These are phyloP conservation scores for Phytophthora quininea DNA, from an alignment of 352 stramenopile genomes.

Conservation along the genomic window DNA sequence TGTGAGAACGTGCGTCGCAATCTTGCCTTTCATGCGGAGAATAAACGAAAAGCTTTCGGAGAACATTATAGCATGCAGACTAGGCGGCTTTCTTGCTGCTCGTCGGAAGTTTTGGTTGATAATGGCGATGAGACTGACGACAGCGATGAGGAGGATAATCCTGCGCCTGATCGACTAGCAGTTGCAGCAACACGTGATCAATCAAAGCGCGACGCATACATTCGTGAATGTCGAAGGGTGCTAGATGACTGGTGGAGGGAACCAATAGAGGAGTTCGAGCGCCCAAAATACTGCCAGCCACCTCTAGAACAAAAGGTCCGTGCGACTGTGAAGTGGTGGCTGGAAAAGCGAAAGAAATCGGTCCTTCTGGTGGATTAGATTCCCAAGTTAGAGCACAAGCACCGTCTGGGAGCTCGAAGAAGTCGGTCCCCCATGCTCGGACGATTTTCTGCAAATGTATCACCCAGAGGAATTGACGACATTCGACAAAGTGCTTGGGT, in stretches of 20 bases:
- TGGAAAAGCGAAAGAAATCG: constrained; percentile 20
- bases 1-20: constrained; percentile 72
- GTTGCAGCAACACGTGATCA: constrained; percentile 38
- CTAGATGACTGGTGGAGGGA: constrained; percentile 89
- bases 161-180: constrained; percentile 29
- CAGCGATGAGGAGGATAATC: constrained; percentile 37
- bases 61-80: constrained; percentile 25
- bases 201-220: constrained; percentile 72
- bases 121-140: constrained; percentile 33
- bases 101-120: constrained; percentile 36
- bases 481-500: constrained; percentile 85
- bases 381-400: constrained; percentile 2
- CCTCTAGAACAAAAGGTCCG: constrained; percentile 24
- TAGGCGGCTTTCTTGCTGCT: constrained; percentile 45
- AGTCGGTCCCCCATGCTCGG: constrained; percentile 45
- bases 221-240: constrained; percentile 76
- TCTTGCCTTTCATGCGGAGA: constrained; percentile 66
- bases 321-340: constrained; percentile 32
- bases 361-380: constrained; percentile 5
- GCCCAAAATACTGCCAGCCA: constrained; percentile 41
- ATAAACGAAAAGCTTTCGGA: constrained; percentile 56
- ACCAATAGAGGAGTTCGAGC: constrained; percentile 81
- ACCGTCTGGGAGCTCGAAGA: constrained; percentile 21
- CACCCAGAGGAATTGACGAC: constrained; percentile 85
- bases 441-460: constrained; percentile 87